Evolutionary conservation across 305 asterid species (phyloP).

Genomic region (Euphrasia arctica): DNA sequence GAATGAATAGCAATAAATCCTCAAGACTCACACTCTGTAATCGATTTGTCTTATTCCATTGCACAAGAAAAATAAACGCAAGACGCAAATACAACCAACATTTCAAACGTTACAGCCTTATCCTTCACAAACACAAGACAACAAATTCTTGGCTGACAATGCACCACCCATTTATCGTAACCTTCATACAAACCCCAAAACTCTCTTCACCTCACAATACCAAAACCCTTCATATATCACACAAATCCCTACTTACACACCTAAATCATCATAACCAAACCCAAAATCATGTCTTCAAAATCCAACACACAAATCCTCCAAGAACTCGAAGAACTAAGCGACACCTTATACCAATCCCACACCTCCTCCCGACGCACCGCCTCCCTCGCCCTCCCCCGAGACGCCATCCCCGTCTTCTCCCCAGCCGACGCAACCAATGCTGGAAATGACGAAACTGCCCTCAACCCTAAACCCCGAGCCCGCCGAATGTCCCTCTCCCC

Average conservation of each 20-base stretch:
- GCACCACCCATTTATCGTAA: conserved; percentile 32
- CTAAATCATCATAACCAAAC: conserved; percentile 1
- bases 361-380: conserved; percentile 51
- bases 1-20: too few species aligned
- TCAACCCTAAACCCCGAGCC: conserved; percentile 62
- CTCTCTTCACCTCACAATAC: conserved; percentile 32
- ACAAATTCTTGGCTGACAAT: conserved; percentile 53
- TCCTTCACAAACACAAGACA: conserved; percentile 54
- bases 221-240: not conserved
- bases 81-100: too few species aligned
- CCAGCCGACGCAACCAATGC: conserved; percentile 22
- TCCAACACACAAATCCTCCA: conserved; percentile 64
- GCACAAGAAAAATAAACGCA: too few species aligned
- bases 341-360: conserved; percentile 54
- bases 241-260: too few species aligned
- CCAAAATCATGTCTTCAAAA: conserved; percentile 33
- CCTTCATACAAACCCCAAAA: conserved; percentile 22
- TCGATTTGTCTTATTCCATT: too few species aligned
- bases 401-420: conserved; percentile 40
- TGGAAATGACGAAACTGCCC: conserved; percentile 28
- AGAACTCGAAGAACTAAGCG: conserved; percentile 78
- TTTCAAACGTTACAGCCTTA: conserved; percentile 43
- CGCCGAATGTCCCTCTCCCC: conserved; percentile 85
- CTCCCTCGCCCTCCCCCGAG: conserved; percentile 66
- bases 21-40: too few species aligned